Conservation (phyloP, 257 asterid species). For the Solanum clarkiae region DNA sequence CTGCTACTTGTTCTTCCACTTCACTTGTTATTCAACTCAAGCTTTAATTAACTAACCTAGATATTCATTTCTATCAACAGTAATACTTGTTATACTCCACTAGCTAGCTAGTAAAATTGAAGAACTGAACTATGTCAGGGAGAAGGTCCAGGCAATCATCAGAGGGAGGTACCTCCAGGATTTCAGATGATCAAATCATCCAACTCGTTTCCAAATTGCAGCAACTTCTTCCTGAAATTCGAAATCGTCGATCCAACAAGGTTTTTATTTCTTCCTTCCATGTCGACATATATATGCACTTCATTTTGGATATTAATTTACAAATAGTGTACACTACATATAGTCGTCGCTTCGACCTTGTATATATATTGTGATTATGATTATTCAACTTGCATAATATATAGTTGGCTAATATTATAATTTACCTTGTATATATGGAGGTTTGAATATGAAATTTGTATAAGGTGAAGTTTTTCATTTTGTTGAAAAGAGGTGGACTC, state of each 20-base stretch:
- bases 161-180: slow-evolving; percentile 22
- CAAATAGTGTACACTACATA: background rate
- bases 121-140: slow-evolving; percentile 31
- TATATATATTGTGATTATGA: too few relatives aligned
- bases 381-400: background rate
- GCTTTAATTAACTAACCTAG: background rate
- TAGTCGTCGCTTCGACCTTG: too few relatives aligned
- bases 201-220: slow-evolving; percentile 59
- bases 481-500: too few relatives aligned
- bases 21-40: background rate
- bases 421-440: background rate
- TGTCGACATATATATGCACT: background rate
- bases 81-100: background rate
- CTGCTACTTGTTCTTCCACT: background rate
- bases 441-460: background rate
- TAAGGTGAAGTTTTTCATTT: background rate
- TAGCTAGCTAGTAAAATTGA: background rate
- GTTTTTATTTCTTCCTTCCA: slow-evolving; percentile 1
- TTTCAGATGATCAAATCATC: slow-evolving; percentile 57
- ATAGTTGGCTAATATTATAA: background rate
- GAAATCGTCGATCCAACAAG: slow-evolving; percentile 49
- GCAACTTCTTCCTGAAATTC: slow-evolving; percentile 66
- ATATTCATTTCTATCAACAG: background rate
- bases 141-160: slow-evolving; percentile 53
- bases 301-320: background rate